Conservation (phyloP, 2,329 filamentous ascomycete genomes). For the Beauveria caledonica region DNA sequence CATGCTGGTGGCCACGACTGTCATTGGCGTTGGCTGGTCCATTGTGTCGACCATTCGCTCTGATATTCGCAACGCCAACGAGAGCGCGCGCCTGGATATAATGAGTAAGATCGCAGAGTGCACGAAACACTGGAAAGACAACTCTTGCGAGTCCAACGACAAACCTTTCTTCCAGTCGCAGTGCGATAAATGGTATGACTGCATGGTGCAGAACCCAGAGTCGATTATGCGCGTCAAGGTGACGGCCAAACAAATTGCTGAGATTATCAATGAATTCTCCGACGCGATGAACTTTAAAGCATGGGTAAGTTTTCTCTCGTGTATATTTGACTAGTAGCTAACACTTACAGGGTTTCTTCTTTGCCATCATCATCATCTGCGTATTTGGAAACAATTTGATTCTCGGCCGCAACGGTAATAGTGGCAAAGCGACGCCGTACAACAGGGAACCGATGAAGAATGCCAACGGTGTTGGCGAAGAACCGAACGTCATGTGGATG, state of each 20-base stretch:
- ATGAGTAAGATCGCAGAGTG: constrained; percentile 68
- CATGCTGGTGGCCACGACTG: constrained; percentile 45
- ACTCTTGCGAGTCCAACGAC: constrained; percentile 58
- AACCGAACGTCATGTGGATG: constrained; percentile 39
- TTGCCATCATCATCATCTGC: constrained; percentile 39
- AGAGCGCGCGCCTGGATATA: constrained; percentile 59
- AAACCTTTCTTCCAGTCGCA: constrained; percentile 64
- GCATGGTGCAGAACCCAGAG: constrained; percentile 77
- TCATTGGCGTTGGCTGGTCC: constrained; percentile 60
- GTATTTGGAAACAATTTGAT: constrained; percentile 44
- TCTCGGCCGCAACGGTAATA: constrained; percentile 28
- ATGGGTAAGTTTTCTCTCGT: constrained; percentile 36
- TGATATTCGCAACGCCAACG: constrained; percentile 66
- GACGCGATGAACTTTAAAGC: constrained; percentile 82
- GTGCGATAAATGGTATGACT: constrained; percentile 76
- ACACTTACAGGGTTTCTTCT: constrained; percentile 39
- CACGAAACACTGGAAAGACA: constrained; percentile 62
- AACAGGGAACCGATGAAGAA: constrained; percentile 18
- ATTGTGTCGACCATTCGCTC: constrained; percentile 61
- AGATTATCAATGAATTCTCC: constrained; percentile 90
- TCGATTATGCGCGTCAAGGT: constrained; percentile 72
- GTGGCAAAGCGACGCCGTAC: constrained; percentile 16
- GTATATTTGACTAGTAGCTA: background rate
- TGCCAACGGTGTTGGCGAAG: constrained; percentile 21
- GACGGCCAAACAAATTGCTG: constrained; percentile 78